phyloP scores from a whole-genome alignment of 2,329 filamentous ascomycete species.

The Ceratocystis ficicola region DNA sequence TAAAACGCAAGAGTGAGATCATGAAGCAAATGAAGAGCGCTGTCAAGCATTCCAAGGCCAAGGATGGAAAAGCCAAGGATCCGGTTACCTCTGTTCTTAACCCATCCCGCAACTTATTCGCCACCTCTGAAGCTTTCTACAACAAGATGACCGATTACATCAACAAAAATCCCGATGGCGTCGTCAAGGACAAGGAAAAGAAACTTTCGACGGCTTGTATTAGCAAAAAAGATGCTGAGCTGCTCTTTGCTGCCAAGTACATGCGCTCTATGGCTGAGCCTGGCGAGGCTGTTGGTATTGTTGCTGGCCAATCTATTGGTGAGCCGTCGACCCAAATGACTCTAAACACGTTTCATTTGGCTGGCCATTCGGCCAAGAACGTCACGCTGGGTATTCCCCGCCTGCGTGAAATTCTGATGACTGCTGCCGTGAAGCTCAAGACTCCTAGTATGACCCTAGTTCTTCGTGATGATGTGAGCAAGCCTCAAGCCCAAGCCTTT shows the following conservation, averaged over 20 bases:
- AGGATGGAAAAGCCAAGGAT: conserved; percentile 50
- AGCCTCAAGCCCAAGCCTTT: conserved; percentile 61
- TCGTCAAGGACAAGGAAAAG: conserved; percentile 35
- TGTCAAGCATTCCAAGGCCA: conserved; percentile 55
- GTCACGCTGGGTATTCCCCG: conserved; percentile 97
- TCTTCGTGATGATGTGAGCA: conserved; percentile 58
- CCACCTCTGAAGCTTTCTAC: conserved; percentile 80
- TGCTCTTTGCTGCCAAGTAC: conserved; percentile 83
- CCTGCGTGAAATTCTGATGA: conserved; percentile 96
- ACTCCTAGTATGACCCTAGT: conserved; percentile 84
- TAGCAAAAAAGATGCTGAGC: conserved; percentile 64
- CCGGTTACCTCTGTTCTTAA: conserved; percentile 62
- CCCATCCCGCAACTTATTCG: conserved; percentile 67
- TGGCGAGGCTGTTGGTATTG: conserved; percentile 91
- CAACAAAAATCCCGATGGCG: conserved; percentile 58
- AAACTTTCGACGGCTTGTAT: conserved; percentile 29
- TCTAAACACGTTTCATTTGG: conserved; percentile 98
- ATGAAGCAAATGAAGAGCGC: conserved; percentile 73
- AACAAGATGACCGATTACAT: conserved; percentile 61
- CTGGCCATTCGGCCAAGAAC: conserved; percentile 95
- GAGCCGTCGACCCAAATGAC: conserved; percentile 99
- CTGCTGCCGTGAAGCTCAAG: conserved; percentile 74
- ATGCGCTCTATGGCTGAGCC: conserved; percentile 84
- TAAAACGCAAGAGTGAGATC: conserved; percentile 45
- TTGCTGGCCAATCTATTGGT: conserved; percentile 90